Evolutionary conservation across 805 yeast species (phyloP), one percentile per base, ranked within the genome.

Genomic region (Saccharomycopsis sp.): DNA sequence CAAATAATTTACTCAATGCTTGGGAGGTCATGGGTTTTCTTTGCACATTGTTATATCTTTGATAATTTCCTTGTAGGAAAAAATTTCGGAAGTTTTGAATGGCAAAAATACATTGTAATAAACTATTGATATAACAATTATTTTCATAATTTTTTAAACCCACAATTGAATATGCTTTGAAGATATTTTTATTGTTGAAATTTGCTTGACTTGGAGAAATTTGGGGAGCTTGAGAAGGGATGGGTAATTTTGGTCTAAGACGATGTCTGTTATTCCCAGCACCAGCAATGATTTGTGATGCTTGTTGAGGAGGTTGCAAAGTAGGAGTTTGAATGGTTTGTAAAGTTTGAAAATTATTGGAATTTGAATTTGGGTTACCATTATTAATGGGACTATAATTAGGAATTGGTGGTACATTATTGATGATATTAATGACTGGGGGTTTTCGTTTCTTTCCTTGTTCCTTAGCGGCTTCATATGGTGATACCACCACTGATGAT

Each of bases 61-160:
- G 65, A 52, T 62, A 74, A n/a, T 55, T 58, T 45, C 64, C 58
- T n/a, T 65, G 57, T 10, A 62, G 45, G 46, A 79, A 73, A 13
- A 79, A 54, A 3, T 60, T 54, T 40, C 76, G 62, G 49, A 82
- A 74, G 19, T 54, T 52, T 0, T 58, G 49, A 0, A 78, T 55
- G 2, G 76, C 80, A 56, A 78, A 78, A 5, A 82, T 54, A 46
- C 85, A 70, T 55, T 82, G 94, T 10, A 82, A 54, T 63, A 82
- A 76, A 53, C 81, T 72, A 52, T 82, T 82, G 42, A 82, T 75
- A 53, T 82, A 82, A 51, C 94, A 82, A 0, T 88, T 78, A 31
- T 78, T 77, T 1, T 87, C 86, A 58, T 72, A 62, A 52, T 82
- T 82, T 45, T 71, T 61, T 38, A 82, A 56, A 1, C 88, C 84